A percentile compares a stretch with the other conserved stretches of the same genome.
phyloP scores from a whole-genome alignment of 2,329 filamentous ascomycete genomes.

The Arachnopeziza araneosa region DNA sequence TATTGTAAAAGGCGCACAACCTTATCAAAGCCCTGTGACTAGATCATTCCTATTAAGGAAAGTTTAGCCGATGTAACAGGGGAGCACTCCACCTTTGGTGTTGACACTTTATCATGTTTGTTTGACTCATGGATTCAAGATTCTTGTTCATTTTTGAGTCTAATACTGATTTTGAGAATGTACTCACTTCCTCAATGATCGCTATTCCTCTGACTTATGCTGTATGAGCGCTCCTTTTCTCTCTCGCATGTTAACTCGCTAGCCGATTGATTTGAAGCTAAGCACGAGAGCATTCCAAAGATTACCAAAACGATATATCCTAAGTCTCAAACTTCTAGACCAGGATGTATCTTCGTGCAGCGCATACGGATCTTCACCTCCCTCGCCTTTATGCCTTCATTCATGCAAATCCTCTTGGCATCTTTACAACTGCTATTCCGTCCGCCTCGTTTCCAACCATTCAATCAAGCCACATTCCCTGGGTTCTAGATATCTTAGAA shows the following conservation, averaged over 20 bases:
- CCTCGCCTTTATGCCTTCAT: conserved; percentile 49
- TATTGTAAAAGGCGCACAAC: background rate
- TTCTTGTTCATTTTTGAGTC: no score
- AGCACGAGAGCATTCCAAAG: no score
- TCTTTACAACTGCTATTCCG: conserved; percentile 56
- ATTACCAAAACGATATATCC: background rate
- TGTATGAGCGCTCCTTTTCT: no score
- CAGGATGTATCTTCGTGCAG: conserved; percentile 55
- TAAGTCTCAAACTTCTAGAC: background rate
- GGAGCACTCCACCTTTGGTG: background rate
- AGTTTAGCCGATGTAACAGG: background rate
- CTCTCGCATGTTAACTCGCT: no score
- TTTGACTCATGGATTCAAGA: no score
- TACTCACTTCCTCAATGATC: no score
- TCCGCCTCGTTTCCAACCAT: conserved; percentile 45
- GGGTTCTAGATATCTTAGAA: conserved; percentile 43
- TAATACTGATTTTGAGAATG: no score
- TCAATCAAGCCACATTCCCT: conserved; percentile 57
- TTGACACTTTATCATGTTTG: background rate
- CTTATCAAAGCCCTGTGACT: background rate
- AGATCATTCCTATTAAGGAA: background rate
- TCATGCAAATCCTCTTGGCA: conserved; percentile 53
- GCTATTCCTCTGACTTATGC: no score
- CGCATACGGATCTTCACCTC: conserved; percentile 47
- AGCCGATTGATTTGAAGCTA: no score